Evolutionary conservation across 1,284 basidiomycete genomes (phyloP).

Genomic region (Cutaneotrichosporon sp.): DNA sequence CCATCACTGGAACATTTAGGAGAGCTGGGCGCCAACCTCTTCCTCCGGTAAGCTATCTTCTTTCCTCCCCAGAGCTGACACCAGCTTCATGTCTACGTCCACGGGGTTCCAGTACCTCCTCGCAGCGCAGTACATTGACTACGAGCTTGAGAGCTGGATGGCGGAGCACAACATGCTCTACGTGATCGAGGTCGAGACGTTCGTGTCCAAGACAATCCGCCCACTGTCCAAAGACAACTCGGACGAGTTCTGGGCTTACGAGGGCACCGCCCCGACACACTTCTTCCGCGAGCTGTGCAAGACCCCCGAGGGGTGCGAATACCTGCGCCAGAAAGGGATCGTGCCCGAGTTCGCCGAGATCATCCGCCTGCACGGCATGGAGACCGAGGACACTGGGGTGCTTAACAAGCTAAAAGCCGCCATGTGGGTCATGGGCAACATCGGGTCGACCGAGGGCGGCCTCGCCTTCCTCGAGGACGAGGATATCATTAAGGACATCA

Average conservation of each 20-base stretch:
- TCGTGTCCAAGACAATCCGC: constrained; percentile 48
- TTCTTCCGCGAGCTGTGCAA: constrained; percentile 98
- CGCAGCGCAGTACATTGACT: constrained; percentile 86
- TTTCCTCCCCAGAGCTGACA: neutral
- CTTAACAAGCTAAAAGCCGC: constrained; percentile 90
- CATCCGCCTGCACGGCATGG: constrained; percentile 80
- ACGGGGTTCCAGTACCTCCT: constrained; percentile 89
- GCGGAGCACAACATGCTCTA: constrained; percentile 57
- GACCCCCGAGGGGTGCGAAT: constrained; percentile 87
- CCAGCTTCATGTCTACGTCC: constrained; percentile 81
- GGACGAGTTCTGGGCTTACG: constrained; percentile 61
- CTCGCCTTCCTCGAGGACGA: constrained; percentile 93
- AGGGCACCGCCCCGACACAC: constrained; percentile 85
- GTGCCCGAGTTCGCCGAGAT: constrained; percentile 88
- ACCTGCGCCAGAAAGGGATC: constrained; percentile 84
- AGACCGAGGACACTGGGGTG: constrained; percentile 76
- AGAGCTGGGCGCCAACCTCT: constrained; percentile 81
- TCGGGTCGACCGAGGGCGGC: constrained; percentile 85
- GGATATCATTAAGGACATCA: constrained; percentile 82
- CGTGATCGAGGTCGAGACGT: constrained; percentile 52
- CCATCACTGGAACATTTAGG: constrained; percentile 94
- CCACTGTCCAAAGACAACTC: constrained; percentile 42
- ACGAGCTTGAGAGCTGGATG: constrained; percentile 95
- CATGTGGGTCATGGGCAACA: constrained; percentile 94
- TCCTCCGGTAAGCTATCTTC: constrained; percentile 67